A percentile compares a stretch with the other conserved stretches of the same genome.
These are phyloP conservation scores for Margaritispora aquatica DNA, from an alignment of 495 filamentous ascomycete genomes.

Conservation along the genomic window DNA sequence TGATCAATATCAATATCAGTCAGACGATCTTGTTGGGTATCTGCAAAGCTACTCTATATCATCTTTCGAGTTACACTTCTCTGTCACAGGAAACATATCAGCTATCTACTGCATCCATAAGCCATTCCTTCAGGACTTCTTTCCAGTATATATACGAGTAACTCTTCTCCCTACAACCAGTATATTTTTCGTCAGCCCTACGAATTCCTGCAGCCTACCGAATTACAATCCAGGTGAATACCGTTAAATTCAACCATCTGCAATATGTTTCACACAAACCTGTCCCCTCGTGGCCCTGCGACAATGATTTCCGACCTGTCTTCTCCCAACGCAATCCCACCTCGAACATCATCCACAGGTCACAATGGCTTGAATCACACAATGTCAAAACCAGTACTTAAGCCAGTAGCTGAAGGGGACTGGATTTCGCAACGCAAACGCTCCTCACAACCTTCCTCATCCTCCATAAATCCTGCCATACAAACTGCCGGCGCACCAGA, in stretches of 20 bases:
- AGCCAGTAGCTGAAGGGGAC: conserved; percentile 48
- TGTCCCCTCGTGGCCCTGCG: conserved; percentile 6
- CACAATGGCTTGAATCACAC: conserved; percentile 23
- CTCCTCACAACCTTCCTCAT: conserved; percentile 1
- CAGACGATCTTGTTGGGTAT: background rate
- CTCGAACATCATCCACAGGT: conserved; percentile 59
- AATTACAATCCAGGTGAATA: background rate
- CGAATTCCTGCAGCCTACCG: background rate
- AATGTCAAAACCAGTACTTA: conserved; percentile 43
- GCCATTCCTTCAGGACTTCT: background rate
- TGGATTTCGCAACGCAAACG: conserved; percentile 33
- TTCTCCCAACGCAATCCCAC: conserved; percentile 61
- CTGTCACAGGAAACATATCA: background rate
- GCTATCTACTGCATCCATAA: background rate
- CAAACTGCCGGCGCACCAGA: conserved; percentile 1
- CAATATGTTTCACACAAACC: conserved; percentile 11
- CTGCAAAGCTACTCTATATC: no score
- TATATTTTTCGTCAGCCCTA: no score
- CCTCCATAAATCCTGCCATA: conserved; percentile 15
- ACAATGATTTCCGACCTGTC: conserved; percentile 10
- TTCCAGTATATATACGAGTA: background rate
- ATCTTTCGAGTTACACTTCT: background rate
- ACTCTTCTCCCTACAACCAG: background rate
- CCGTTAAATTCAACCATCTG: background rate
- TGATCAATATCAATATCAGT: background rate